Evolutionary conservation across 495 filamentous ascomycete genomes (phyloP).

Genomic region (Tuber umbilicatum): DNA sequence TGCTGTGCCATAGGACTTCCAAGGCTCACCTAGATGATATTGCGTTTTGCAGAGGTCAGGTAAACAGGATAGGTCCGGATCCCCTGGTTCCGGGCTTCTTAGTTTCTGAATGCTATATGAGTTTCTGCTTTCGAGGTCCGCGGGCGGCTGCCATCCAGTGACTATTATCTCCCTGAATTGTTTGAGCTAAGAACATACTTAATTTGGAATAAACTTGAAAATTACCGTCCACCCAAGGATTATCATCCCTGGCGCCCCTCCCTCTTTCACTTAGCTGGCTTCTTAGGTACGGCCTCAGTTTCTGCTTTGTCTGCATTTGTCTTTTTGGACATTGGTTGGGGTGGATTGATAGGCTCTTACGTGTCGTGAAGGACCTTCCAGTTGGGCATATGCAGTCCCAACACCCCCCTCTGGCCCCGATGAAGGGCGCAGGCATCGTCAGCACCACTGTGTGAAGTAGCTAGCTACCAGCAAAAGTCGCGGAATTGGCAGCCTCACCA

Average conservation of each 20-base stretch:
- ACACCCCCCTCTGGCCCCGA: too few species aligned
- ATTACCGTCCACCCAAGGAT: neutral
- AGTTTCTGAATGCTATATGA: neutral
- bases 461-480: too few species aligned
- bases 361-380: neutral
- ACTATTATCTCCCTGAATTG: neutral
- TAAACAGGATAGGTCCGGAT: constrained; percentile 5
- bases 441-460: too few species aligned
- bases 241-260: neutral
- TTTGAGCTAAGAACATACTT: too few species aligned
- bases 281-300: neutral
- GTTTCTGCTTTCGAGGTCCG: too few species aligned
- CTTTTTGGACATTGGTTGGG: neutral
- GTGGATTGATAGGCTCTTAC: neutral
- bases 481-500: too few species aligned
- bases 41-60: neutral
- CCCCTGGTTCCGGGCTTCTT: neutral
- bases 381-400: too few species aligned
- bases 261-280: neutral
- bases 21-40: neutral
- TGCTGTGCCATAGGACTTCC: neutral
- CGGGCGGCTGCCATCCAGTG: too few species aligned
- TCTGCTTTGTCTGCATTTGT: neutral
- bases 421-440: too few species aligned
- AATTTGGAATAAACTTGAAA: neutral